Conservation (phyloP, 2,329 filamentous ascomycete genomes). For the Ophiosphaerella herpotricha region DNA sequence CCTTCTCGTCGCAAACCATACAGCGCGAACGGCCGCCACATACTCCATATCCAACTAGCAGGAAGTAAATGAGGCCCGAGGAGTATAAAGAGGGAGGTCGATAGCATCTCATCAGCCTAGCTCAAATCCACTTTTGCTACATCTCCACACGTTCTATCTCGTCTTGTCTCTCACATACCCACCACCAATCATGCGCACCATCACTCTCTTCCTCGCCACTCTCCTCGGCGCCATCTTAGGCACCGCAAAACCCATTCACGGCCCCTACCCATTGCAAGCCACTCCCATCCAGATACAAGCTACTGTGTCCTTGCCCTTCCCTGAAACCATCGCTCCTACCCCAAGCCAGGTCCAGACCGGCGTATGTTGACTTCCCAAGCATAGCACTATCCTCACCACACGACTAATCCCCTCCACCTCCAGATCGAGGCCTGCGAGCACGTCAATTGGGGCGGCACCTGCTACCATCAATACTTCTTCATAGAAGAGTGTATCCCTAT, state of each 20-base stretch:
- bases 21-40: background rate
- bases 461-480: conserved; percentile 13
- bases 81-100: background rate
- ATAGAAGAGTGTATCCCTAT: conserved; percentile 21
- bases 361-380: background rate
- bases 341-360: background rate
- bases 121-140: background rate
- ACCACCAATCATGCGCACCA: conserved; percentile 10
- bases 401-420: background rate
- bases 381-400: background rate
- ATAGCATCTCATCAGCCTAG: background rate
- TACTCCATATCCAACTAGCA: conserved; percentile 3
- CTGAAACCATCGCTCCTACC: background rate
- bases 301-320: conserved; percentile 4
- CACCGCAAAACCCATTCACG: background rate
- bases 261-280: background rate
- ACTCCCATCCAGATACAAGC: background rate
- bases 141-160: background rate
- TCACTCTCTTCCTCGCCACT: conserved; percentile 8
- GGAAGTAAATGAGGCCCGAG: too few relatives aligned
- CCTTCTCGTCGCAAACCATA: conserved; percentile 5
- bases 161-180: background rate
- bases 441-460: conserved; percentile 26
- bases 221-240: conserved; percentile 8
- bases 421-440: conserved; percentile 36